A percentile compares a stretch with the other conserved stretches of the same genome.
phyloP scores from a whole-genome alignment of 805 yeast species.

The Ogataea siamensis region DNA sequence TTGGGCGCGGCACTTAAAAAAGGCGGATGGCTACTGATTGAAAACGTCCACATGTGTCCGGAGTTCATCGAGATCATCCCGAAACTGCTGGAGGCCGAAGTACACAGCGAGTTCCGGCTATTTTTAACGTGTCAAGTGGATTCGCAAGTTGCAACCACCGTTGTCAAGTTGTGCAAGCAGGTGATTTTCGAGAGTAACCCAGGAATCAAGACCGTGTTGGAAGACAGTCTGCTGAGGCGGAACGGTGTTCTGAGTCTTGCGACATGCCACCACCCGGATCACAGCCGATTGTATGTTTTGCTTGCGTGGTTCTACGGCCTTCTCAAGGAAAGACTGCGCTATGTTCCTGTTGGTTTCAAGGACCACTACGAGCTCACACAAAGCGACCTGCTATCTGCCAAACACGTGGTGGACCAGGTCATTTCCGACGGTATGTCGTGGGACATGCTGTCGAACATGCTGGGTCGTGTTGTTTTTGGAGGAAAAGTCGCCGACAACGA shows the following conservation, averaged over 20 bases:
- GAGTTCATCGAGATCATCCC: slow-evolving; percentile 59
- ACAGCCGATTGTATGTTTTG: slow-evolving; percentile 48
- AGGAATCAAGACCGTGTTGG: slow-evolving; percentile 52
- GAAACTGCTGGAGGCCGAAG: slow-evolving; percentile 39
- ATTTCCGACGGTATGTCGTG: slow-evolving; percentile 48
- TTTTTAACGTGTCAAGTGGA: slow-evolving; percentile 62
- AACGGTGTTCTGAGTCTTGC: slow-evolving; percentile 28
- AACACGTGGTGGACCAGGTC: slow-evolving; percentile 42
- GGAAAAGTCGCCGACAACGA: slow-evolving; percentile 49
- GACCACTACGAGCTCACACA: slow-evolving; percentile 69
- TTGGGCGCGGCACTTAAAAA: slow-evolving; percentile 42
- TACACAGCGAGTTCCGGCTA: slow-evolving; percentile 44
- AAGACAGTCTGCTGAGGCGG: slow-evolving; percentile 14
- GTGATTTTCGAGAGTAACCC: slow-evolving; percentile 61
- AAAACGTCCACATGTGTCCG: slow-evolving; percentile 74
- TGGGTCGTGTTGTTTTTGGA: slow-evolving; percentile 62
- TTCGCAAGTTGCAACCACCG: slow-evolving; percentile 50
- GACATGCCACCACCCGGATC: slow-evolving; percentile 39
- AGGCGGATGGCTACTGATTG: slow-evolving; percentile 73
- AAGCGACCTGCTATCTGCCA: slow-evolving; percentile 59
- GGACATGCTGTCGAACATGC: slow-evolving; percentile 46
- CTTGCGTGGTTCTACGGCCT: slow-evolving; percentile 71
- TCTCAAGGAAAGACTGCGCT: slow-evolving; percentile 56
- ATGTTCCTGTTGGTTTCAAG: slow-evolving; percentile 60
- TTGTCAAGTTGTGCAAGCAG: slow-evolving; percentile 54